Evolutionary conservation across 495 filamentous ascomycete genomes (phyloP).

Genomic region (Lindgomyces ingoldianus): DNA sequence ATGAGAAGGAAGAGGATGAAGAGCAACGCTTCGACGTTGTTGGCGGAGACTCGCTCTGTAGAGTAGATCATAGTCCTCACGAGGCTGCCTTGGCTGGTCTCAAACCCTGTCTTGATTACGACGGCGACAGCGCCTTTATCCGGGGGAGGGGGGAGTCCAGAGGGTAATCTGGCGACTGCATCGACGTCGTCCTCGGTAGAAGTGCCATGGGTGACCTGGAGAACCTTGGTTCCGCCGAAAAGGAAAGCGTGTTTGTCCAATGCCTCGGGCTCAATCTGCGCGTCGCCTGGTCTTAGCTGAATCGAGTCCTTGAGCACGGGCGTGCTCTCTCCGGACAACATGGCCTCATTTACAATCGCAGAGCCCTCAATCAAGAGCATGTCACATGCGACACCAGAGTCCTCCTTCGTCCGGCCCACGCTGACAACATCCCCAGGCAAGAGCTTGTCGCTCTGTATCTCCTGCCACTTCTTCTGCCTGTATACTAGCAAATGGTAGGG

Average conservation of each 20-base stretch:
- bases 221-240: conserved; percentile 94
- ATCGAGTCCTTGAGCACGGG: conserved; percentile 95
- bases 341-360: conserved; percentile 98
- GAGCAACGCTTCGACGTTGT: conserved; percentile 88
- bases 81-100: conserved; percentile 95
- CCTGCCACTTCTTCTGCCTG: conserved; percentile 79
- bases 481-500: conserved; percentile 93
- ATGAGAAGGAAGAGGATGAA: conserved; percentile 97
- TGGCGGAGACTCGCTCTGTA: conserved; percentile 95
- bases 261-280: conserved; percentile 82
- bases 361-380: conserved; percentile 93
- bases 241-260: conserved; percentile 96
- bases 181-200: conserved; percentile 69
- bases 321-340: conserved; percentile 98
- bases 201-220: conserved; percentile 84
- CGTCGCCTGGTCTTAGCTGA: conserved; percentile 83
- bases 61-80: conserved; percentile 99
- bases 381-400: conserved; percentile 94
- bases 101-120: conserved; percentile 96
- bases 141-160: conserved; percentile 73
- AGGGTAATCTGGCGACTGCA: conserved; percentile 60
- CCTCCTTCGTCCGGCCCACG: conserved; percentile 92
- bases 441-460: conserved; percentile 89
- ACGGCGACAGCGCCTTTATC: conserved; percentile 94
- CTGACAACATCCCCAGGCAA: conserved; percentile 96